A percentile compares a stretch with the other conserved stretches of the same genome.
Conservation (phyloP, 2,329 filamentous ascomycete species). For the Ophiosphaerella narmari region DNA sequence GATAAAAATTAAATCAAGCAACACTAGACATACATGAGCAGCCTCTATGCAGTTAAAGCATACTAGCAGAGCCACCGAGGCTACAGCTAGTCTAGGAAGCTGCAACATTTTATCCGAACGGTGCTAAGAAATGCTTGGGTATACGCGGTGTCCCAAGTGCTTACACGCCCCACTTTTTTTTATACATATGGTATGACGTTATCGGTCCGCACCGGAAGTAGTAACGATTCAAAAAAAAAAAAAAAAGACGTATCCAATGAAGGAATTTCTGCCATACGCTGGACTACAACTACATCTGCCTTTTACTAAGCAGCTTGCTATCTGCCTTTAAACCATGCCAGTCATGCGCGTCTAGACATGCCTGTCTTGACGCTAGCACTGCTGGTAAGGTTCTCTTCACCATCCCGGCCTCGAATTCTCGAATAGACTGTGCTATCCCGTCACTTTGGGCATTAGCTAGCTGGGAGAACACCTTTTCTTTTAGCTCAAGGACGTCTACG, state of each 20-base stretch:
- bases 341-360: constrained; percentile 4
- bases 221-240: neutral
- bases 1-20: too few species aligned
- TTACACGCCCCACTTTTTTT: too few species aligned
- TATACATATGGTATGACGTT: too few species aligned
- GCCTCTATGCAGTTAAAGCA: too few species aligned
- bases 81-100: too few species aligned
- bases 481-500: neutral
- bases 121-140: too few species aligned
- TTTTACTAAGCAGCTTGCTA: constrained; percentile 1
- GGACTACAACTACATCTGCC: constrained; percentile 1
- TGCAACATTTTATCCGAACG: too few species aligned
- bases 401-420: neutral
- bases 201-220: too few species aligned
- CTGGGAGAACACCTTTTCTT: neutral
- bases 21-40: too few species aligned
- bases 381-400: neutral
- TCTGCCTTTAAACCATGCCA: neutral
- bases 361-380: constrained; percentile 3
- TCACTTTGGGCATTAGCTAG: neutral
- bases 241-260: neutral
- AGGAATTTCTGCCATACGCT: neutral
- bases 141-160: too few species aligned
- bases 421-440: neutral
- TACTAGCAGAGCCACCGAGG: too few species aligned